Conservation (phyloP, 208 protist genomes). For the Trypanosoma vivax region DNA sequence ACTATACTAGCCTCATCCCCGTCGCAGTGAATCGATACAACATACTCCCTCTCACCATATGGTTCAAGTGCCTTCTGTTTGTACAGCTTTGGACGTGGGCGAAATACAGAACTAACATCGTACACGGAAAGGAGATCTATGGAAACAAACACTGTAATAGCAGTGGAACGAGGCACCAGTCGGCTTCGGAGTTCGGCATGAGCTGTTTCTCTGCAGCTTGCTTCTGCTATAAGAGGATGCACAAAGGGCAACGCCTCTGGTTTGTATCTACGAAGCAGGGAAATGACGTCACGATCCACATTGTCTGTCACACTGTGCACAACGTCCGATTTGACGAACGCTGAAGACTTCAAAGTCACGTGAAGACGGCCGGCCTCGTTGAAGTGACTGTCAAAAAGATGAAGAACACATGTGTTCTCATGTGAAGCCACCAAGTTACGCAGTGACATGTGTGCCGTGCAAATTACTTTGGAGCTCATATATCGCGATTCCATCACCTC, state of each 20-base stretch:
- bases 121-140: slow-evolving; percentile 8
- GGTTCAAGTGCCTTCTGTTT: background rate
- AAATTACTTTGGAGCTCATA: slow-evolving; percentile 4
- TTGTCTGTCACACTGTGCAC: background rate
- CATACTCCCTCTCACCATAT: slow-evolving; percentile 4
- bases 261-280: slow-evolving; percentile 14
- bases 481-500: slow-evolving; percentile 18
- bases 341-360: slow-evolving; percentile 8
- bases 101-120: background rate
- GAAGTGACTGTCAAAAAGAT: slow-evolving; percentile 9
- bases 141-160: slow-evolving; percentile 14
- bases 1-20: slow-evolving; percentile 1
- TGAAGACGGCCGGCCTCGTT: slow-evolving; percentile 4
- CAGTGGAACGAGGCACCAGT: slow-evolving; percentile 5
- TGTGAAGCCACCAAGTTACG: slow-evolving; percentile 1
- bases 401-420: slow-evolving; percentile 13
- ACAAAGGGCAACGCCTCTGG: slow-evolving; percentile 8
- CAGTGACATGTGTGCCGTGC: slow-evolving; percentile 13
- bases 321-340: slow-evolving; percentile 1
- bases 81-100: background rate
- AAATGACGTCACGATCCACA: slow-evolving; percentile 18
- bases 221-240: slow-evolving; percentile 9
- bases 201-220: background rate
- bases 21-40: slow-evolving; percentile 4
- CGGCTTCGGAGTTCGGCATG: slow-evolving; percentile 10